Percentiles rank a stretch among this genome's conserved stretches.
Conservation (phyloP, 73 alveolate species). For the Uronychia binucleata region DNA sequence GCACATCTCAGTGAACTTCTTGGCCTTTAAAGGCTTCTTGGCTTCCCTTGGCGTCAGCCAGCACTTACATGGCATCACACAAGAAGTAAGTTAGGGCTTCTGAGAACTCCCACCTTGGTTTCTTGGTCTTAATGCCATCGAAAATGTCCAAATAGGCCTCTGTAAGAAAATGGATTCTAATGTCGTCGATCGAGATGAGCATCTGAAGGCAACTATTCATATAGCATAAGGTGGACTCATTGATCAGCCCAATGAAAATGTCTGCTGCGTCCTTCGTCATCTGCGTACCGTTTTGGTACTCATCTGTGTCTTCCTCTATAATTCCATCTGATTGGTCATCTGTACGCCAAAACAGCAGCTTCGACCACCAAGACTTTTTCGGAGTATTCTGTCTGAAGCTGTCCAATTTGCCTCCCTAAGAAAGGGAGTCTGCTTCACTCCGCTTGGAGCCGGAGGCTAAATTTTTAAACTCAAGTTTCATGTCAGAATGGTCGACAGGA, state of each 20-base stretch:
- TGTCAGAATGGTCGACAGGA: background rate
- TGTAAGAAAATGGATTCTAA: background rate
- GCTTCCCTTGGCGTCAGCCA: conserved; percentile 8
- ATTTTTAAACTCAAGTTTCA: background rate
- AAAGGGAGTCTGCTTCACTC: background rate
- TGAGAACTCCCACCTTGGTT: background rate
- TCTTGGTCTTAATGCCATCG: background rate
- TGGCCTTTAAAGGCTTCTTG: conserved; percentile 12
- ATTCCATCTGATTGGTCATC: background rate
- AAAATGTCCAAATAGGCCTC: background rate
- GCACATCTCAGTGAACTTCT: background rate
- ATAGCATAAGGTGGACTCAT: conserved; percentile 14
- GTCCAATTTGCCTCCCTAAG: background rate
- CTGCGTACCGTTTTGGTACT: background rate
- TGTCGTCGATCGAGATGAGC: conserved; percentile 3
- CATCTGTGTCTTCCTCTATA: conserved; percentile 4
- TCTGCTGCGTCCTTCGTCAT: conserved; percentile 19
- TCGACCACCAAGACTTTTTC: background rate
- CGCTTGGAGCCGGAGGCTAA: background rate
- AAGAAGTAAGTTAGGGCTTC: conserved; percentile 6
- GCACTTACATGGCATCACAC: conserved; percentile 18
- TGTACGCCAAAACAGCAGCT: background rate
- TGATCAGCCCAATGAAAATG: conserved; percentile 21
- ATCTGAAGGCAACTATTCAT: conserved; percentile 32
- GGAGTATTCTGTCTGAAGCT: background rate